Percentiles rank a stretch among this genome's conserved stretches.
phyloP scores from a whole-genome alignment of 2,329 filamentous ascomycete genomes.

The Hymenoscyphus linearis region DNA sequence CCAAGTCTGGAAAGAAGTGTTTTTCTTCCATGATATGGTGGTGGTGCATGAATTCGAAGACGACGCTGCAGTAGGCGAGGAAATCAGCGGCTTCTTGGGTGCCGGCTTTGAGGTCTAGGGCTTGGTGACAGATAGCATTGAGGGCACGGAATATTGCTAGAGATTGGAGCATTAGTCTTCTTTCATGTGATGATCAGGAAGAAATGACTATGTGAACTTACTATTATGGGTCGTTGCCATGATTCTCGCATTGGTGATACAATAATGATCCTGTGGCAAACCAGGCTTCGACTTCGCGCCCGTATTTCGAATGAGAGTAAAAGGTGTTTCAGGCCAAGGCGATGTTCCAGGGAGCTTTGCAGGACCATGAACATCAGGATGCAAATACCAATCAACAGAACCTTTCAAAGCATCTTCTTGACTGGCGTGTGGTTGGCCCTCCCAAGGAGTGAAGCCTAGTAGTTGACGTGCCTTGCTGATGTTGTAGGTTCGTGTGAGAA shows the following conservation, averaged over 20 bases:
- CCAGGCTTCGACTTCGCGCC: slow-evolving; percentile 9
- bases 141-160: slow-evolving; percentile 29
- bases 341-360: slow-evolving; percentile 12
- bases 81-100: slow-evolving; percentile 31
- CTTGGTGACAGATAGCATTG: slow-evolving; percentile 33
- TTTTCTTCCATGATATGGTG: slow-evolving; percentile 34
- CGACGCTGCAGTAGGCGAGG: slow-evolving; percentile 31
- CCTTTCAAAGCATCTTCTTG: slow-evolving; percentile 21
- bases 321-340: slow-evolving; percentile 17
- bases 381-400: slow-evolving; percentile 19
- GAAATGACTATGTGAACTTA: not conserved
- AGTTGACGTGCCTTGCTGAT: slow-evolving; percentile 18
- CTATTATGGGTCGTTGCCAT: slow-evolving; percentile 32
- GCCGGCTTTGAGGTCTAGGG: slow-evolving; percentile 21
- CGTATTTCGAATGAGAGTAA: slow-evolving; percentile 18
- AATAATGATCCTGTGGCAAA: slow-evolving; percentile 17
- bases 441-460: slow-evolving; percentile 20
- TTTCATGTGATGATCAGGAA: not conserved
- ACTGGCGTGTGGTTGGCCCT: slow-evolving; percentile 14
- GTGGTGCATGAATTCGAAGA: slow-evolving; percentile 31
- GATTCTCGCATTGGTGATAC: slow-evolving; percentile 17
- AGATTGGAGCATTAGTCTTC: not conserved
- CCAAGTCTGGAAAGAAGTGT: slow-evolving; percentile 34
- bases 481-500: slow-evolving; percentile 22
- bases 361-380: slow-evolving; percentile 18